Percentiles rank a stretch among this genome's conserved stretches.
Evolutionary conservation across 495 filamentous ascomycete species (phyloP).

Genomic region (Neurospora hispaniola): DNA sequence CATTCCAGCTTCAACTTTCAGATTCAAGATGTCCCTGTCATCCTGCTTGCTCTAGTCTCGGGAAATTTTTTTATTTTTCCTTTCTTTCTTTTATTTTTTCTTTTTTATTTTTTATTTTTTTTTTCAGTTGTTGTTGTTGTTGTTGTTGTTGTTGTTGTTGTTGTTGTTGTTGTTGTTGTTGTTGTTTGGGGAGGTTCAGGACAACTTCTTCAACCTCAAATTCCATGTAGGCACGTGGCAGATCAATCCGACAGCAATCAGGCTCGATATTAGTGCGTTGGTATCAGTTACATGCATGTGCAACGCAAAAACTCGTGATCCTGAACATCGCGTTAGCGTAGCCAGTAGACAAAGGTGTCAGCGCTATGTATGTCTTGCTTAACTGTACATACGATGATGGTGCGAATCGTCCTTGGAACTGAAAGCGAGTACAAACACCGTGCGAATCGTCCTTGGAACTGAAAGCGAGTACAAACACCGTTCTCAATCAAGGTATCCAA

Average conservation of each 20-base stretch:
- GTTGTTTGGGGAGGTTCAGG: too few species aligned
- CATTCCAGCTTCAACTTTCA: background rate
- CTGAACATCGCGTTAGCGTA: background rate
- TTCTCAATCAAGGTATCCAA: background rate
- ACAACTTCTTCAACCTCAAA: background rate
- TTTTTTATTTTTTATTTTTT: too few species aligned
- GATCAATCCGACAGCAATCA: background rate
- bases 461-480: background rate
- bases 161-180: too few species aligned
- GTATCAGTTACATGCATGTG: background rate
- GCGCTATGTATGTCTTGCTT: too few species aligned
- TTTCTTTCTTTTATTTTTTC: too few species aligned
- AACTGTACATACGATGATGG: too few species aligned
- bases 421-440: background rate
- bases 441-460: too few species aligned
- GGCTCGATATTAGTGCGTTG: background rate
- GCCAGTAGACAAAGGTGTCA: too few species aligned
- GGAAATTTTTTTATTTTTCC: background rate
- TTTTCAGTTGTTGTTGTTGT: too few species aligned
- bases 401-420: too few species aligned
- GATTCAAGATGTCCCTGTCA: background rate
- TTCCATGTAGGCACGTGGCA: background rate
- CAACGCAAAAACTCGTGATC: background rate
- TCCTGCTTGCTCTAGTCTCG: background rate
- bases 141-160: too few species aligned